These are phyloP conservation scores for Grosmannia serpens DNA, from an alignment of 2,329 filamentous ascomycete species.

Conservation along the genomic window DNA sequence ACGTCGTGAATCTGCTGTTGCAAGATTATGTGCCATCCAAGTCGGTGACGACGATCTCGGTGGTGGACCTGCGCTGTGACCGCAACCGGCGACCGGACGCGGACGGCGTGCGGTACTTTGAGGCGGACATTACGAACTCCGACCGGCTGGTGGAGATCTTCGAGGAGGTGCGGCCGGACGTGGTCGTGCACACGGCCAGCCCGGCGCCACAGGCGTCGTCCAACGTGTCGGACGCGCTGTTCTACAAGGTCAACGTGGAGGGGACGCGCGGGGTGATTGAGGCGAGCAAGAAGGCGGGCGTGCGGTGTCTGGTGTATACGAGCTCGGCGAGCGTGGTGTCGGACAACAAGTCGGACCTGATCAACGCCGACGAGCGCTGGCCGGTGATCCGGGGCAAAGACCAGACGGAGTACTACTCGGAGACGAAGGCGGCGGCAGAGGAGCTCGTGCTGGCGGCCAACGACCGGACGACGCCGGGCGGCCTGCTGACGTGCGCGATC, in stretches of 20 bases:
- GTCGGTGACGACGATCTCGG: conserved; percentile 43
- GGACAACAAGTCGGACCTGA: conserved; percentile 67
- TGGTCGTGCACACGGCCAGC: conserved; percentile 86
- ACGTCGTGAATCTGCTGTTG: conserved; percentile 65
- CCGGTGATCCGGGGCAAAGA: conserved; percentile 60
- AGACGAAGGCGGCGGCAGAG: conserved; percentile 84
- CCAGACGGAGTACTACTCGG: conserved; percentile 75
- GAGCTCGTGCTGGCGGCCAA: conserved; percentile 67
- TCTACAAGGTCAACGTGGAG: conserved; percentile 77
- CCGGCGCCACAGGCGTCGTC: conserved; percentile 45
- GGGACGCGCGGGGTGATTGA: conserved; percentile 71
- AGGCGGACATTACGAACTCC: conserved; percentile 65
- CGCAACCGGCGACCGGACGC: conserved; percentile 52
- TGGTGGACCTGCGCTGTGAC: conserved; percentile 60
- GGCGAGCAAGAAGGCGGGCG: conserved; percentile 56
- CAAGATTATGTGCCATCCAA: conserved; percentile 36
- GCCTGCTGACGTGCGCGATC: conserved; percentile 66
- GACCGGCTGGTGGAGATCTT: conserved; percentile 53
- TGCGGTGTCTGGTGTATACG: conserved; percentile 81
- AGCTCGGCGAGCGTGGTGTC: conserved; percentile 79
- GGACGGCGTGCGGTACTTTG: conserved; percentile 53
- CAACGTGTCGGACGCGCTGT: conserved; percentile 46
- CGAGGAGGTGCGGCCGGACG: conserved; percentile 55
- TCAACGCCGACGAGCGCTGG: conserved; percentile 76
- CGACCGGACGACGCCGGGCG: conserved; percentile 24